Conservation (phyloP, 495 filamentous ascomycete genomes). For the Penicillium psychrofluorescens region DNA sequence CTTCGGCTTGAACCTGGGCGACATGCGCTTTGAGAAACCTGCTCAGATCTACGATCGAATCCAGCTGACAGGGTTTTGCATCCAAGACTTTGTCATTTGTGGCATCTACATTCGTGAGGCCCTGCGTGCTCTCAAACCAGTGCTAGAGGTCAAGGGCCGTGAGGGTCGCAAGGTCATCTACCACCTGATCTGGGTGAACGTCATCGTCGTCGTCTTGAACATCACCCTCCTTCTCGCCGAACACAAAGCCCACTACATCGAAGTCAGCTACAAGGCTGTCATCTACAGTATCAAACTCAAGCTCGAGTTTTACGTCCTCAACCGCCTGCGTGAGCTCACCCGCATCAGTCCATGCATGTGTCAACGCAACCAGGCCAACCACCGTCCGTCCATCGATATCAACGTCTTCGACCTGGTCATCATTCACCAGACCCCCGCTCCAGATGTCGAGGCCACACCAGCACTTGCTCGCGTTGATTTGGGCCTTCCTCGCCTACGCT, state of each 20-base stretch:
- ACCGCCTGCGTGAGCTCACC: slow-evolving; percentile 9
- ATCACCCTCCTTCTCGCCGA: slow-evolving; percentile 47
- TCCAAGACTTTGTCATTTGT: slow-evolving; percentile 53
- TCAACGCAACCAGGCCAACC: background rate
- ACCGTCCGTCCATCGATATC: slow-evolving; percentile 9
- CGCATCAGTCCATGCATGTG: slow-evolving; percentile 6
- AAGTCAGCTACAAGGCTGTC: slow-evolving; percentile 48
- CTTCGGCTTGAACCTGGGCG: slow-evolving; percentile 22
- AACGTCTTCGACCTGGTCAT: slow-evolving; percentile 7
- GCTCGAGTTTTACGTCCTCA: slow-evolving; percentile 52
- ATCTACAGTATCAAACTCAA: slow-evolving; percentile 59
- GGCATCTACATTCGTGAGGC: slow-evolving; percentile 49
- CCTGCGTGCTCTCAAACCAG: slow-evolving; percentile 32
- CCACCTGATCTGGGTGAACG: slow-evolving; percentile 49
- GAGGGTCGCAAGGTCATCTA: slow-evolving; percentile 38
- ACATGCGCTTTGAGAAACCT: slow-evolving; percentile 33
- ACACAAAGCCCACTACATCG: slow-evolving; percentile 42
- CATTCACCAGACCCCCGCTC: no score
- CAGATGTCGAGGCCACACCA: no score
- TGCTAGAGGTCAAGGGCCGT: slow-evolving; percentile 28
- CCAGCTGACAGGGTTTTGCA: slow-evolving; percentile 50
- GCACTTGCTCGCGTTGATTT: no score
- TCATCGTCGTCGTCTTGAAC: slow-evolving; percentile 46
- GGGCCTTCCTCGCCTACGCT: background rate
- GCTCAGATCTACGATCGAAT: slow-evolving; percentile 48